These are phyloP conservation scores for Blastocystis sp. DNA, from an alignment of 352 stramenopile species.

Conservation along the genomic window DNA sequence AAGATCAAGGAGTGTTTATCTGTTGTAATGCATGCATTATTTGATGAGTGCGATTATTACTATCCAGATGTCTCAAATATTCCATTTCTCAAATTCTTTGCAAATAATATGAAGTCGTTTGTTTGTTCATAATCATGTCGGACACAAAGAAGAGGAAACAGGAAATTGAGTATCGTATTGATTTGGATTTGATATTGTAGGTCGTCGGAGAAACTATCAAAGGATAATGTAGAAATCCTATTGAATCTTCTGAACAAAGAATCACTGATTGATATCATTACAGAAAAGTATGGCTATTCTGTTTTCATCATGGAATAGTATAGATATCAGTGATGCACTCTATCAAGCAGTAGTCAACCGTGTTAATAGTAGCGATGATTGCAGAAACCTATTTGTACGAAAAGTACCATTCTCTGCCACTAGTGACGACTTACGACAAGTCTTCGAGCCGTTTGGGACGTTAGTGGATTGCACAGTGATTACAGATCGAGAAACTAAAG, in stretches of 20 bases:
- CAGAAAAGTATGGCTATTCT: not conserved
- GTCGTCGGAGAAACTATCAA: too few species aligned
- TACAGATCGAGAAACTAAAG: conserved; percentile 75
- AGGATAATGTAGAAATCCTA: not conserved
- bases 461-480: conserved; percentile 77
- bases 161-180: not conserved
- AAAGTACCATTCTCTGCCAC: conserved; percentile 81
- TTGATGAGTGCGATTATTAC: conserved; percentile 50
- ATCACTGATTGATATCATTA: not conserved
- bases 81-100: conserved; percentile 35
- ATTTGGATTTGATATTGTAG: too few species aligned
- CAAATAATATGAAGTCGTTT: not conserved
- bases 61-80: conserved; percentile 41
- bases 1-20: not conserved
- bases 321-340: not conserved
- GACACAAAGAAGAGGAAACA: not conserved
- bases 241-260: not conserved
- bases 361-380: conserved; percentile 68
- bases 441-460: conserved; percentile 76
- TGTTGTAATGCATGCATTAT: conserved; percentile 1
- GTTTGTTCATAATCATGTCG: conserved; percentile 18
- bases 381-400: conserved; percentile 77
- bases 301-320: not conserved
- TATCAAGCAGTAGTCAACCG: not conserved
- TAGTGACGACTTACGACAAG: conserved; percentile 75